Conservation (phyloP, 2,329 filamentous ascomycete species). For the Simplicillium aogashimaense region DNA sequence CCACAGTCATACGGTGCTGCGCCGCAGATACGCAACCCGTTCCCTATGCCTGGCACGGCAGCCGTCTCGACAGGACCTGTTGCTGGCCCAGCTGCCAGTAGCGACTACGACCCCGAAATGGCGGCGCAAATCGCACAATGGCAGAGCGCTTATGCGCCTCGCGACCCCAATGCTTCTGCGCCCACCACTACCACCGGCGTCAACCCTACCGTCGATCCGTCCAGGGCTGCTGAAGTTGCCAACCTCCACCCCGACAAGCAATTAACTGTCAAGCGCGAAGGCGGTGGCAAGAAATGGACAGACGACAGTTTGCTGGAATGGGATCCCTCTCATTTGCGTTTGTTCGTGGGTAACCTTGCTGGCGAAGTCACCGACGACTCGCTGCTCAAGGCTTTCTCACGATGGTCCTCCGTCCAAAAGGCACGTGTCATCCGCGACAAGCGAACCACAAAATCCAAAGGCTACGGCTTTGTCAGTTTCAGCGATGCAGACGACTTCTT, state of each 20-base stretch:
- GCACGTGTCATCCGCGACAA: conserved; percentile 92
- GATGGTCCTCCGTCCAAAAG: conserved; percentile 82
- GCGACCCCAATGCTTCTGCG: conserved; percentile 35
- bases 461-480: conserved; percentile 95
- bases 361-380: conserved; percentile 97
- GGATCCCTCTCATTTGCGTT: conserved; percentile 87
- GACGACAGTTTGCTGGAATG: conserved; percentile 85
- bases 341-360: conserved; percentile 94
- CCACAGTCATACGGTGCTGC: conserved; percentile 5
- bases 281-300: conserved; percentile 87
- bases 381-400: conserved; percentile 83
- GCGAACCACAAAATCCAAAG: conserved; percentile 90
- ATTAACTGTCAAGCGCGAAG: conserved; percentile 80
- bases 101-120: conserved; percentile 63
- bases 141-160: conserved; percentile 77
- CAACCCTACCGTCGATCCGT: conserved; percentile 23
- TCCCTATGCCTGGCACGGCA: conserved; percentile 49
- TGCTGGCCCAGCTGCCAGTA: conserved; percentile 8
- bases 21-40: conserved; percentile 73
- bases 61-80: conserved; percentile 7
- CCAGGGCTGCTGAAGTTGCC: conserved; percentile 7
- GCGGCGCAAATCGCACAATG: conserved; percentile 90
- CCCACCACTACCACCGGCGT: conserved; percentile 18
- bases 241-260: conserved; percentile 50
- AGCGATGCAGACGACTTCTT: conserved; percentile 94